A percentile compares a stretch with the other conserved stretches of the same genome.
phyloP scores from a whole-genome alignment of 495 filamentous ascomycete species.

The Aspergillus biplanus region DNA sequence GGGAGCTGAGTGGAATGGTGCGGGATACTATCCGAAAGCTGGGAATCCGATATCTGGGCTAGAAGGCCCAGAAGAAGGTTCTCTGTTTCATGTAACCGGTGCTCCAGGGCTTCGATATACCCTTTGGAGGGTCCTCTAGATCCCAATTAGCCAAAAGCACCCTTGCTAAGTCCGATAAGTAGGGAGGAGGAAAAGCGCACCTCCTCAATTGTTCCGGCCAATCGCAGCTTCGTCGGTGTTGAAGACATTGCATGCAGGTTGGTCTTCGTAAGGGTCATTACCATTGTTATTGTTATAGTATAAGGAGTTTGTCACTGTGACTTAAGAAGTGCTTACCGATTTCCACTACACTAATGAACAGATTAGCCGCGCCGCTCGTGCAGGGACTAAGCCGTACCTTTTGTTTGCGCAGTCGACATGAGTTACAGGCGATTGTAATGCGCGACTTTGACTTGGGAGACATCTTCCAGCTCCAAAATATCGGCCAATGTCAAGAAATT shows the following conservation, averaged over 20 bases:
- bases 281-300: not conserved
- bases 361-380: slow-evolving; percentile 10
- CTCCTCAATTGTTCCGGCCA: slow-evolving; percentile 47
- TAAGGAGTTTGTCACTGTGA: not conserved
- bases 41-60: slow-evolving; percentile 34
- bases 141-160: not conserved
- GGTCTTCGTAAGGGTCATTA: slow-evolving; percentile 28
- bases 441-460: slow-evolving; percentile 28
- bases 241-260: slow-evolving; percentile 41
- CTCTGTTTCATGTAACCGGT: slow-evolving; percentile 44
- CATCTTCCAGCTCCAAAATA: slow-evolving; percentile 23
- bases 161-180: not conserved
- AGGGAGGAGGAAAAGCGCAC: slow-evolving; percentile 21
- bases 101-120: slow-evolving; percentile 44
- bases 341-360: slow-evolving; percentile 39
- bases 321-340: slow-evolving; percentile 29
- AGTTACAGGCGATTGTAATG: slow-evolving; percentile 43
- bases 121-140: slow-evolving; percentile 44
- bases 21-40: slow-evolving; percentile 30
- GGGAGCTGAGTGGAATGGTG: slow-evolving; percentile 16
- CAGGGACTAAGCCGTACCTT: slow-evolving; percentile 30
- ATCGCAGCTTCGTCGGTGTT: slow-evolving; percentile 38
- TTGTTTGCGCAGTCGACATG: slow-evolving; percentile 44
- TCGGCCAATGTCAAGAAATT: not conserved
- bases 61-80: slow-evolving; percentile 36